Conservation (phyloP, 1,284 basidiomycete genomes). For the Ganoderma lucidum region DNA sequence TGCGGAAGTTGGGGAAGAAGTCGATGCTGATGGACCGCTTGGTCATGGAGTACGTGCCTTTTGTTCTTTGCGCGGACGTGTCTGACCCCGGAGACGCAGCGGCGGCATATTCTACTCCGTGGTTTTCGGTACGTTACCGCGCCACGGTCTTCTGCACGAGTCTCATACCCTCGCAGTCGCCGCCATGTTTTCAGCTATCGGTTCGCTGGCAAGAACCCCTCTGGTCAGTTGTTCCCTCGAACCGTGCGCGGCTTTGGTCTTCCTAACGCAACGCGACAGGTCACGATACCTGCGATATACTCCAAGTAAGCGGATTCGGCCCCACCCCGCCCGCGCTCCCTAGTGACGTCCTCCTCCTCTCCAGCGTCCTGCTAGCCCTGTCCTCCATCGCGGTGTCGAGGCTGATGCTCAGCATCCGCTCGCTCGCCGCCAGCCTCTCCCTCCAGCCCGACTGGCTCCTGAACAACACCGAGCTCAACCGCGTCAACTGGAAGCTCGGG, state of each 20-base stretch:
- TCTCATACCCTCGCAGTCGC: conserved; percentile 16
- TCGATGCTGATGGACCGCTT: conserved; percentile 34
- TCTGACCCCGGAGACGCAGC: conserved; percentile 20
- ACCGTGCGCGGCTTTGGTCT: neutral
- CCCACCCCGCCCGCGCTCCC: too few relatives aligned
- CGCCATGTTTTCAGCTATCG: conserved; percentile 32
- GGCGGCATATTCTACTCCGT: conserved; percentile 38
- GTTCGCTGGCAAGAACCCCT: conserved; percentile 24
- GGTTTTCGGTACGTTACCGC: conserved; percentile 32
- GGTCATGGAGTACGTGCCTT: conserved; percentile 39
- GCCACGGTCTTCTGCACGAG: too few relatives aligned
- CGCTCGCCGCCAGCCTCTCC: conserved; percentile 39
- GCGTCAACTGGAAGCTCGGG: conserved; percentile 39
- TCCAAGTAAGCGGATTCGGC: conserved; percentile 32
- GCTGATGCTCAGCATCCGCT: conserved; percentile 43
- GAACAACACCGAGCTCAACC: conserved; percentile 42
- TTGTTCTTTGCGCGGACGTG: too few relatives aligned
- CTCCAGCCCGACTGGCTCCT: conserved; percentile 40
- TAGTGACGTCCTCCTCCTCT: neutral
- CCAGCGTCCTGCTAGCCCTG: conserved; percentile 37
- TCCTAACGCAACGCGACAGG: conserved; percentile 18
- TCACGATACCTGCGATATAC: conserved; percentile 35
- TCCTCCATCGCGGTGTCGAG: conserved; percentile 41
- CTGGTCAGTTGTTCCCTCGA: conserved; percentile 16
- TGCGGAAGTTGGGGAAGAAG: conserved; percentile 25